Evolutionary conservation across 345 rosid species (phyloP).

Genomic region (Syzygium aromaticum): DNA sequence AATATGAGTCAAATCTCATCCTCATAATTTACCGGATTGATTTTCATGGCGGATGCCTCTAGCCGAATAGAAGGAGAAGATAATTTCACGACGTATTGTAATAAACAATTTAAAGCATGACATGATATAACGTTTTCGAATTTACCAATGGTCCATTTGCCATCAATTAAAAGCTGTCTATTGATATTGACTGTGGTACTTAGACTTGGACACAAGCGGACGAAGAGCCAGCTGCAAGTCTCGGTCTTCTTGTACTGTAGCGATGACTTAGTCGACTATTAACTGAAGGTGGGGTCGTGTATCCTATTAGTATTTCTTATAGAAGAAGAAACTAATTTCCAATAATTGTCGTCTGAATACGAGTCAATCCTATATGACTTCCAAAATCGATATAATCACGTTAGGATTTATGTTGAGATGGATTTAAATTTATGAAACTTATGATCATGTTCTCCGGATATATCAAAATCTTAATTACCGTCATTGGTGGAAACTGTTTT

Average conservation of each 20-base stretch:
- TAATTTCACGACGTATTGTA: background rate
- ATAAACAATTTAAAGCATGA: too few species aligned
- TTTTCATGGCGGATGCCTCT: too few species aligned
- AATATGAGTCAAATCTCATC: background rate
- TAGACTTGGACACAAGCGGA: background rate
- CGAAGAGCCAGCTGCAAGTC: background rate
- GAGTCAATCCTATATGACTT: background rate
- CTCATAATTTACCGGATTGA: background rate
- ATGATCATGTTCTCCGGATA: background rate
- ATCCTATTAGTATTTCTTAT: too few species aligned
- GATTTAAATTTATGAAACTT: background rate
- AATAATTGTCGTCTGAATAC: background rate
- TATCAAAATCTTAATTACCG: background rate
- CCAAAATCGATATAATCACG: background rate
- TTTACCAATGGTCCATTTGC: too few species aligned
- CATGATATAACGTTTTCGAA: background rate
- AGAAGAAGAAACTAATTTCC: background rate
- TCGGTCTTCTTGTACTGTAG: background rate
- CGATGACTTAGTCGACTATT: background rate
- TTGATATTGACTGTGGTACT: rapidly evolving
- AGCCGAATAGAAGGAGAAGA: background rate
- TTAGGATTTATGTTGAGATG: background rate
- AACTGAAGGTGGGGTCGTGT: background rate
- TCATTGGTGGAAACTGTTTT: background rate
- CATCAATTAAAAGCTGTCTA: background rate